Evolutionary conservation across 148 eudicot species (phyloP), one percentile per base, ranked within the genome.

Genomic region (Rhododendron griersonianum): DNA sequence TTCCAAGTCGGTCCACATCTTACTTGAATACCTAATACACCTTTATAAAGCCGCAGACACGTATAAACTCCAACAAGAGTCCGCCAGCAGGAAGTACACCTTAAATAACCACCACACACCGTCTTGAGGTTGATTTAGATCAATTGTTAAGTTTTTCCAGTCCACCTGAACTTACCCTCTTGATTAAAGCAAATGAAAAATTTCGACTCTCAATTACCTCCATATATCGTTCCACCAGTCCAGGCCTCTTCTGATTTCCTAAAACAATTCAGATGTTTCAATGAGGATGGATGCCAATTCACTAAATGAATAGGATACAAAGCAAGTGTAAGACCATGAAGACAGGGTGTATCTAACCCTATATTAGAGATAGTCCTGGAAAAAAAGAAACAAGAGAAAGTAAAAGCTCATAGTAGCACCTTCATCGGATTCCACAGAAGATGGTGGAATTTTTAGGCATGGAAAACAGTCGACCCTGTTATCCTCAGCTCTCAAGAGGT

Each of bases 381-480:
- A 83, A 83, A 33, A 16, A 59, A 0, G 30, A 47, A 25, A 50
- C 23, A 21, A 80, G 28, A 50, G 47, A 10, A 80, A 80, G 14
- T 37, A 33, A 47, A 80, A 79, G 45, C 39, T 16, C 50, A 30
- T 74, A 77, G 16, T 47, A 10, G 37, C 92, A 95, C 98, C 98
- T 87, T 92, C 90, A 71, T 91, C 88, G 81, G 92, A 61, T 84
- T 93, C 92, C 16, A 86, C 86, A 80, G 73, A 57, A 19, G 95
- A 92, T 87, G 87, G 83, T 39, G 94, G 86, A 21, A 84, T 69
- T 92, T 93, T 98, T 63, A 94, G 55, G 89, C 98, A 98, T 33
- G 99, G 99, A 87, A 95, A 90, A 90, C 99, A 98, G 88, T 98
- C 99, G 85, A 96, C 87, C 89, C 99, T 94, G 85, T 91, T 90